phyloP scores from a whole-genome alignment of 1,284 basidiomycete genomes.

The Fereydounia khargensis region DNA sequence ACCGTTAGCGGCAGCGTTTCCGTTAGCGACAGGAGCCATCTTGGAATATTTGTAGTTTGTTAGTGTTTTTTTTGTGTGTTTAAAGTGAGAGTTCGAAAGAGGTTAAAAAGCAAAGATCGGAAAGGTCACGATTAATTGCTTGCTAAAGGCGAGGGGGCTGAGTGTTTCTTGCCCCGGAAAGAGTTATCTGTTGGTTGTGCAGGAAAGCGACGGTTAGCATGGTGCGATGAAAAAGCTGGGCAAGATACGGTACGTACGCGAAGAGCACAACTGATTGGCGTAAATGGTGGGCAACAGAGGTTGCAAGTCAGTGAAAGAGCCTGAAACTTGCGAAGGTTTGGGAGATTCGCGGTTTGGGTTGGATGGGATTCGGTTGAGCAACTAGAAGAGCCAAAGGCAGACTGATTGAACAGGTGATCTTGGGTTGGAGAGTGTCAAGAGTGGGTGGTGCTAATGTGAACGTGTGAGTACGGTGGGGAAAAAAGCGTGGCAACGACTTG shows the following conservation, averaged over 20 bases:
- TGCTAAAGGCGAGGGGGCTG: constrained; percentile 46
- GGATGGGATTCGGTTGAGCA: too few relatives aligned
- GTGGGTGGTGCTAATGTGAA: too few relatives aligned
- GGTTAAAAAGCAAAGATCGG: constrained; percentile 9
- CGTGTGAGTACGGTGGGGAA: too few relatives aligned
- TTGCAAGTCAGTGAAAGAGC: constrained; percentile 30
- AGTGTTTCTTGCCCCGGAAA: constrained; percentile 54
- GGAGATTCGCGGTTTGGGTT: too few relatives aligned
- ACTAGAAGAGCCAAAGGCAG: too few relatives aligned
- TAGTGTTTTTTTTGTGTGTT: not conserved
- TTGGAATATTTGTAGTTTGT: constrained; percentile 1
- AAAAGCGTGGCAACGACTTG: too few relatives aligned
- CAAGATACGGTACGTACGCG: constrained; percentile 24
- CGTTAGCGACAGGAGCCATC: constrained; percentile 50
- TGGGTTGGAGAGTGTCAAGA: too few relatives aligned
- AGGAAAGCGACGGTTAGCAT: too few relatives aligned
- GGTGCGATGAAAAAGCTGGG: not conserved
- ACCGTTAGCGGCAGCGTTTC: constrained; percentile 16
- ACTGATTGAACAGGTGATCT: too few relatives aligned
- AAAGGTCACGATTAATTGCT: constrained; percentile 31
- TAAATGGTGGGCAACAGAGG: constrained; percentile 49
- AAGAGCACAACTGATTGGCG: constrained; percentile 54
- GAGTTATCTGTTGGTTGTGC: constrained; percentile 36
- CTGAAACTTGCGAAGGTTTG: constrained; percentile 5
- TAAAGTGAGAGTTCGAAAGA: not conserved